Conservation (phyloP, 1,284 basidiomycete species). For the Fomitopsis schrenkii region DNA sequence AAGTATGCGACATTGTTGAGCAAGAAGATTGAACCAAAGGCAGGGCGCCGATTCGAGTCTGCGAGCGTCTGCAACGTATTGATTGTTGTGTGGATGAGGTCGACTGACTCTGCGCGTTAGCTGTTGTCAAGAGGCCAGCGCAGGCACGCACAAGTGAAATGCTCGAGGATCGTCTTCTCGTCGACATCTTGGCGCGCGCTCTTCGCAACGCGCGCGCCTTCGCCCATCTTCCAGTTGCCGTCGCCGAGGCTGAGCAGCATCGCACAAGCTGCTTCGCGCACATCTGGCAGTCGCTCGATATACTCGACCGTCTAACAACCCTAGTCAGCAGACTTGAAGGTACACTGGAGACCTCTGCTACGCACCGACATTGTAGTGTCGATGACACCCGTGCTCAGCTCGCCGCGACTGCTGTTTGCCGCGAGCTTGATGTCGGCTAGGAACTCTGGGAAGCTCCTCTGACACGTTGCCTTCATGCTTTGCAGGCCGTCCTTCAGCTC, state of each 20-base stretch:
- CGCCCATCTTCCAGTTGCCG: constrained; percentile 87
- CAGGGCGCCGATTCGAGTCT: constrained; percentile 57
- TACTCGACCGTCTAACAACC: constrained; percentile 57
- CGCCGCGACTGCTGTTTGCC: constrained; percentile 42
- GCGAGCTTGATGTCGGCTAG: constrained; percentile 70
- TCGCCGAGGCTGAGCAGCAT: constrained; percentile 69
- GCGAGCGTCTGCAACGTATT: constrained; percentile 58
- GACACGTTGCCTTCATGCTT: constrained; percentile 58
- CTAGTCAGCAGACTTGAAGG: not conserved
- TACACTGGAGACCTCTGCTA: not conserved
- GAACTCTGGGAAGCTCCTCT: constrained; percentile 78
- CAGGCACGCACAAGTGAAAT: constrained; percentile 59
- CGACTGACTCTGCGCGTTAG: constrained; percentile 39
- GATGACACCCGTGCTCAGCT: constrained; percentile 55
- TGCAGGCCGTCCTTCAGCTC: constrained; percentile 68
- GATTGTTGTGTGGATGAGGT: constrained; percentile 61
- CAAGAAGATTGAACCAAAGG: constrained; percentile 70
- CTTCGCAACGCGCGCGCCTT: constrained; percentile 63
- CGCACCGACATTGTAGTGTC: constrained; percentile 61
- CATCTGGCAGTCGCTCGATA: constrained; percentile 62
- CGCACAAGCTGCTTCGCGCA: constrained; percentile 59
- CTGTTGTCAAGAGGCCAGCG: not conserved
- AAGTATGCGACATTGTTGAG: constrained; percentile 76
- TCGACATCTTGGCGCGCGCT: constrained; percentile 45
- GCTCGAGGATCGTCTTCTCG: constrained; percentile 61